These are phyloP conservation scores for Neofusicoccum kwambonambiense DNA, from an alignment of 2,329 filamentous ascomycete genomes.

Conservation along the genomic window DNA sequence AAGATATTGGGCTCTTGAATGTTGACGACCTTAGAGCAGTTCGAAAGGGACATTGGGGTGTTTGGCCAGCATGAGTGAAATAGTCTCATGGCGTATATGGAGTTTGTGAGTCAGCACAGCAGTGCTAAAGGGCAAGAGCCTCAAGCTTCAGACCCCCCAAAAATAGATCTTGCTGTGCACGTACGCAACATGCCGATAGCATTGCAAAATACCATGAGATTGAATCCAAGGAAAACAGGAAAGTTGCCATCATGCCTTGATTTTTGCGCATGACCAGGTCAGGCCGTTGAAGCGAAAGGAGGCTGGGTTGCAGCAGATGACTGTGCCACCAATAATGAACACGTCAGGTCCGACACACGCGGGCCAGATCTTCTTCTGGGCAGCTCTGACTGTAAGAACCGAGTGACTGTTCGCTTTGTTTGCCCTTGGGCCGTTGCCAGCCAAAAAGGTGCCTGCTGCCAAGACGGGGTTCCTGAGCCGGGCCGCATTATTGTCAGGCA, in stretches of 20 bases:
- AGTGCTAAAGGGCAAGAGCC: too few relatives aligned
- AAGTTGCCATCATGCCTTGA: too few relatives aligned
- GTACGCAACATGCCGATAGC: too few relatives aligned
- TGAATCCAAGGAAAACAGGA: too few relatives aligned
- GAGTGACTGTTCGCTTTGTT: not conserved
- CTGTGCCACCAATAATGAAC: not conserved
- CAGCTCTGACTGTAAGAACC: not conserved
- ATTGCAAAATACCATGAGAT: too few relatives aligned
- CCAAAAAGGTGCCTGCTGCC: not conserved
- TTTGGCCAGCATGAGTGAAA: not conserved
- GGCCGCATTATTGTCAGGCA: constrained; percentile 1
- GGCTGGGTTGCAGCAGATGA: not conserved
- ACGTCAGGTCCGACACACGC: not conserved
- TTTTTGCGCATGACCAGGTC: not conserved
- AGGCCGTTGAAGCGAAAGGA: not conserved
- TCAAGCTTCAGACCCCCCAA: too few relatives aligned
- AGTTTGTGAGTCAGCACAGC: not conserved
- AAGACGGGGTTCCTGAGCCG: not conserved
- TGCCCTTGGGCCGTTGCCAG: not conserved
- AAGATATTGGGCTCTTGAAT: constrained; percentile 26
- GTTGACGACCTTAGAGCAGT: constrained; percentile 23
- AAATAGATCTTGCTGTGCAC: too few relatives aligned
- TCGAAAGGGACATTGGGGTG: not conserved
- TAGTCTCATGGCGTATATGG: not conserved
- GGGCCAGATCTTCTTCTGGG: not conserved